These are phyloP conservation scores for Echinochloa phyllopogon DNA, from an alignment of 176 grass and related monocot species.

Conservation along the genomic window DNA sequence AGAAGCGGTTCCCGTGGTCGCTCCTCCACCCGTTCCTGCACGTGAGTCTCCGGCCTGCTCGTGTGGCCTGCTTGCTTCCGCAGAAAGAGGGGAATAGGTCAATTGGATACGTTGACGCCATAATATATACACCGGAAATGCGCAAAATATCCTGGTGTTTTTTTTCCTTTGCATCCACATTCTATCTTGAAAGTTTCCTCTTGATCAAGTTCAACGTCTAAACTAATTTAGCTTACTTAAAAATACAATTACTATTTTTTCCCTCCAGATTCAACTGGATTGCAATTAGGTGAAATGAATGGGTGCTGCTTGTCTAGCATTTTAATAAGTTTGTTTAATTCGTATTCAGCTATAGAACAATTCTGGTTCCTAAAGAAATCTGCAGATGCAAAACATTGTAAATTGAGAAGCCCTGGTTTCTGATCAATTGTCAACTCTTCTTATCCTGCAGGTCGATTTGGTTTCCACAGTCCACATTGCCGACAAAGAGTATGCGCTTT, in stretches of 20 bases:
- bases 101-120: background rate
- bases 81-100: no score
- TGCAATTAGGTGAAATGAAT: background rate
- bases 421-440: background rate
- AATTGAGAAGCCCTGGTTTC: conserved; percentile 10
- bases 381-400: background rate
- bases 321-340: background rate
- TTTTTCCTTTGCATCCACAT: background rate
- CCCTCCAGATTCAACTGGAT: background rate
- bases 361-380: background rate
- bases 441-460: conserved; percentile 79
- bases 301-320: background rate
- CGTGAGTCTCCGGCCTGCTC: conserved; percentile 25
- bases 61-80: background rate
- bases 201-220: background rate
- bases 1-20: conserved; percentile 73
- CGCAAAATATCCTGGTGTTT: background rate
- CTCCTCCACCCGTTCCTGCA: conserved; percentile 68
- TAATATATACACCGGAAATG: background rate
- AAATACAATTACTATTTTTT: background rate
- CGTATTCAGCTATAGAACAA: background rate
- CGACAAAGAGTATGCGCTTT: conserved; percentile 62
- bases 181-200: background rate
- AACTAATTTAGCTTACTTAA: background rate
- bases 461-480: conserved; percentile 90